Percentiles rank a stretch among this genome's conserved stretches.
phyloP scores from a whole-genome alignment of 495 filamentous ascomycete species.

The Apodospora peruviana region DNA sequence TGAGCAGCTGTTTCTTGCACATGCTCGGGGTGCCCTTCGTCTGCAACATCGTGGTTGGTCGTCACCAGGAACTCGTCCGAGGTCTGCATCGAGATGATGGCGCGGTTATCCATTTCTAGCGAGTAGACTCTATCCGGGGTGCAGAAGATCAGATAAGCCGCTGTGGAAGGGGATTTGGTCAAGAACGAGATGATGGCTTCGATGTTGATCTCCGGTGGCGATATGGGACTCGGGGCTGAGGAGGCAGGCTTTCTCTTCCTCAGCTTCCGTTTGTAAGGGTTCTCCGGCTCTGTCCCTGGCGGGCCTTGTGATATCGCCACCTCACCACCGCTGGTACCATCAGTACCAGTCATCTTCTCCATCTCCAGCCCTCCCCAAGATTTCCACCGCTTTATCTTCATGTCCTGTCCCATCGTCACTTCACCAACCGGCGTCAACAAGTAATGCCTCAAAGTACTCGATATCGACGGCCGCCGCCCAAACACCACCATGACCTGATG shows the following conservation, averaged over 20 bases:
- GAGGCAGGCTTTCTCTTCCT: too few relatives aligned
- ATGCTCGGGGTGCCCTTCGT: slow-evolving; percentile 47
- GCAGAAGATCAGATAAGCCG: slow-evolving; percentile 55
- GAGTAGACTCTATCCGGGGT: slow-evolving; percentile 39
- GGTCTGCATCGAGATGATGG: slow-evolving; percentile 9
- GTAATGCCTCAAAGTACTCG: slow-evolving; percentile 43
- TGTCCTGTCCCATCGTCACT: neutral
- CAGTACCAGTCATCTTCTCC: neutral
- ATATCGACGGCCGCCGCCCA: slow-evolving; percentile 51
- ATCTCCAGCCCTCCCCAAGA: neutral
- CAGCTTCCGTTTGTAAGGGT: too few relatives aligned
- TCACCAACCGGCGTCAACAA: slow-evolving; percentile 35
- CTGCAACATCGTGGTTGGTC: slow-evolving; percentile 54
- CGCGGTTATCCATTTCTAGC: slow-evolving; percentile 54
- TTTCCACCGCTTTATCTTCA: neutral
- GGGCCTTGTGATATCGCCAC: too few relatives aligned
- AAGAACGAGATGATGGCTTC: slow-evolving; percentile 25
- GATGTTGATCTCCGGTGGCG: neutral
- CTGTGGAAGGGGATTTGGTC: slow-evolving; percentile 37
- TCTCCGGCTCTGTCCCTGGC: neutral
- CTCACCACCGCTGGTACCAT: neutral
- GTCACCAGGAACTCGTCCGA: slow-evolving; percentile 31
- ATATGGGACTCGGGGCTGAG: too few relatives aligned
- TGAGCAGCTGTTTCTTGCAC: slow-evolving; percentile 17
- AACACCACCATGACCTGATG: slow-evolving; percentile 54